Conservation (phyloP, 257 asterid genomes). For the Solanum bukasovii region DNA sequence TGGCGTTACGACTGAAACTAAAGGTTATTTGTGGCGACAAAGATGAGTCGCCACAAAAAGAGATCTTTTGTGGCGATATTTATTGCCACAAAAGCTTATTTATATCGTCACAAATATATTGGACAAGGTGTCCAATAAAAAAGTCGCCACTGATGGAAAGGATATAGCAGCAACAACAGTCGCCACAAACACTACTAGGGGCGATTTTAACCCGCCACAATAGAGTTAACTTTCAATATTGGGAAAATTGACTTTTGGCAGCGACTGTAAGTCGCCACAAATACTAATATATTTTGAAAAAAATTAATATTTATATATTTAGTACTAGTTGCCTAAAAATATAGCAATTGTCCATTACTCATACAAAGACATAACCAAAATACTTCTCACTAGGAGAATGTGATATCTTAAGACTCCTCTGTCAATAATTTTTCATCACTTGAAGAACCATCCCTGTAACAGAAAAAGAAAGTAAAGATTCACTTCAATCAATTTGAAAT, state of each 20-base stretch:
- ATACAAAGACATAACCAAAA: not conserved
- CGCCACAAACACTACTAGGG: not conserved
- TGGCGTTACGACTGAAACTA: no score
- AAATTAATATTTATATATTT: no score
- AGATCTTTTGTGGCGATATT: no score
- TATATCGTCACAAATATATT: not conserved
- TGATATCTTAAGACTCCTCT: not conserved
- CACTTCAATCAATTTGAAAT: not conserved
- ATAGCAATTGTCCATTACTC: not conserved
- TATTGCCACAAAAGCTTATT: no score
- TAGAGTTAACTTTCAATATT: not conserved
- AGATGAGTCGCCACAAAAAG: no score
- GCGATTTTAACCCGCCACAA: not conserved
- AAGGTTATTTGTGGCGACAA: no score
- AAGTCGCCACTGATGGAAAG: not conserved
- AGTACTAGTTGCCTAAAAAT: no score
- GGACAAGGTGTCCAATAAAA: not conserved
- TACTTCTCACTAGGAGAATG: no score
- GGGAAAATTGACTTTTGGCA: no score
- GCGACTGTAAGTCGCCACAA: not conserved
- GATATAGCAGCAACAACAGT: not conserved
- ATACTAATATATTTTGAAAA: not conserved
- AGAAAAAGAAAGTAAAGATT: not conserved
- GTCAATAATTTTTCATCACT: no score
- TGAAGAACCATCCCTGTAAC: not conserved